These are phyloP conservation scores for Agaricus bisporus DNA, from an alignment of 768 basidiomycete species.

Conservation along the genomic window DNA sequence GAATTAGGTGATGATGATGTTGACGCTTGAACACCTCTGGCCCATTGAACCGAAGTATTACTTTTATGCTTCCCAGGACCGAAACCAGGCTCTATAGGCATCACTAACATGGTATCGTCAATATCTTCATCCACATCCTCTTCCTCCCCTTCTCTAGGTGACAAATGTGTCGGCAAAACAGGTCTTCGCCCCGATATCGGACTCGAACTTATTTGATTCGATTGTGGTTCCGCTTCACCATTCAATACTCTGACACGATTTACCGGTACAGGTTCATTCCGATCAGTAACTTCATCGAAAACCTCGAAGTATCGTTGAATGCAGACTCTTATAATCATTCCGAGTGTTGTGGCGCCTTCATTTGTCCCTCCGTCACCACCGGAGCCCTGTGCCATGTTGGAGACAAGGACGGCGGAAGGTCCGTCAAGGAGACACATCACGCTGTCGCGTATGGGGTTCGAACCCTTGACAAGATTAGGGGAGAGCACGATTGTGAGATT, in stretches of 20 bases:
- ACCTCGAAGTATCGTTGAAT: constrained; percentile 82
- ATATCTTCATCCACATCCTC: constrained; percentile 66
- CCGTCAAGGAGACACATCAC: constrained; percentile 64
- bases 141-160: background rate
- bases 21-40: background rate
- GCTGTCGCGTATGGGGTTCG: constrained; percentile 66
- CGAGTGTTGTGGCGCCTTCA: constrained; percentile 57
- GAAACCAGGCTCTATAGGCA: constrained; percentile 51
- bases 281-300: constrained; percentile 77
- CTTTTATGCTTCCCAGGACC: constrained; percentile 12
- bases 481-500: constrained; percentile 77
- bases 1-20: constrained; percentile 28
- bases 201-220: constrained; percentile 13
- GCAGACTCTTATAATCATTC: constrained; percentile 66
- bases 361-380: constrained; percentile 9
- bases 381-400: constrained; percentile 16
- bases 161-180: constrained; percentile 4
- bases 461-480: constrained; percentile 72
- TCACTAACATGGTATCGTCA: constrained; percentile 69
- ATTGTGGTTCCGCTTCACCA: constrained; percentile 15
- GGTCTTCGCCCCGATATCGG: constrained; percentile 1
- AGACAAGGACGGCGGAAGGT: constrained; percentile 31
- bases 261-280: constrained; percentile 49
- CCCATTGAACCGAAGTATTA: constrained; percentile 12
- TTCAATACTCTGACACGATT: constrained; percentile 25